Evolutionary conservation across 176 grass and related monocot genomes (phyloP).

Genomic region (Areca catechu): DNA sequence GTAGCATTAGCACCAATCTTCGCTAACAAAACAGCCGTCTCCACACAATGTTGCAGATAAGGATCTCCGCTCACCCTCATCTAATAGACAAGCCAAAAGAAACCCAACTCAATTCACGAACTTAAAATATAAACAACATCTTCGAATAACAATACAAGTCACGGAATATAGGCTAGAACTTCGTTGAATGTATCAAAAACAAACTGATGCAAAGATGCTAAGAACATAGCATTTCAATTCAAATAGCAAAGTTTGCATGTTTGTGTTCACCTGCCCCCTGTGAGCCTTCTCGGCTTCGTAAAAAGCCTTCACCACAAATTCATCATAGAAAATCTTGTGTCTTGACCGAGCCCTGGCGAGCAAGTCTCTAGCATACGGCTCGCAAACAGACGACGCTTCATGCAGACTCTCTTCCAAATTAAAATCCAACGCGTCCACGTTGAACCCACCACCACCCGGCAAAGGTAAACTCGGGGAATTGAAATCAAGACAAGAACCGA

Average conservation of each 20-base stretch:
- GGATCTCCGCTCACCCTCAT: conserved; percentile 77
- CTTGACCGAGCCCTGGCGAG: conserved; percentile 44
- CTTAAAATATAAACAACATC: too few relatives aligned
- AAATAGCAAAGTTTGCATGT: background rate
- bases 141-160: too few relatives aligned
- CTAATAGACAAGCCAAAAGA: conserved; percentile 26
- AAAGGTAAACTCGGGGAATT: conserved; percentile 25
- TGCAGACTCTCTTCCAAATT: conserved; percentile 33
- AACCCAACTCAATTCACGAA: background rate
- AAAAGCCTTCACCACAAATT: conserved; percentile 80
- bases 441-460: conserved; percentile 14
- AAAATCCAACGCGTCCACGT: conserved; percentile 32
- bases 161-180: too few relatives aligned
- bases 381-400: conserved; percentile 27
- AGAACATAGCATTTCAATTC: too few relatives aligned
- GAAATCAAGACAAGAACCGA: conserved; percentile 71
- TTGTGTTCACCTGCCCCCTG: conserved; percentile 49
- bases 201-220: too few relatives aligned
- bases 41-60: conserved; percentile 84
- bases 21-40: conserved; percentile 71
- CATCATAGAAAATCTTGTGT: conserved; percentile 76
- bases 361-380: conserved; percentile 39
- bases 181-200: too few relatives aligned
- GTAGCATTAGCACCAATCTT: conserved; percentile 57
- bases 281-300: conserved; percentile 65